Conservation (phyloP, 2,329 filamentous ascomycete genomes). For the Sporothrix euskadiensis region DNA sequence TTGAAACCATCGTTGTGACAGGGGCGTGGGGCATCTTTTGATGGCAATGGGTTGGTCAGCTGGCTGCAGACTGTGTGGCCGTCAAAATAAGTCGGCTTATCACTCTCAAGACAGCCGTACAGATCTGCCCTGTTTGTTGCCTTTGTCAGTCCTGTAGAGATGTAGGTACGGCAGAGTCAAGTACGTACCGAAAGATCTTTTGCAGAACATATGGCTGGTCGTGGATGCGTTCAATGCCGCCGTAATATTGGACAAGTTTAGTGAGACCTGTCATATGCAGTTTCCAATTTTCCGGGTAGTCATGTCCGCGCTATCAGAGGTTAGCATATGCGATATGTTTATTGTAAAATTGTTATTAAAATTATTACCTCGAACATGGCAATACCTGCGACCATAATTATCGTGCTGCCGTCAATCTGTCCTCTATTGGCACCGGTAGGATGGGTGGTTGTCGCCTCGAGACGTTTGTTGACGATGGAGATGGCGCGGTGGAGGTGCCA, state of each 20-base stretch:
- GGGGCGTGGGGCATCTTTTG: neutral
- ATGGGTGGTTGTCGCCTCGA: neutral
- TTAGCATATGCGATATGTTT: neutral
- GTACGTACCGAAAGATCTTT: slow-evolving; percentile 22
- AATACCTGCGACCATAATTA: slow-evolving; percentile 22
- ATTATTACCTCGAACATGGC: slow-evolving; percentile 24
- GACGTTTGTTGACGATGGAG: slow-evolving; percentile 22
- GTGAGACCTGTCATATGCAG: slow-evolving; percentile 26
- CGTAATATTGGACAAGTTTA: slow-evolving; percentile 18
- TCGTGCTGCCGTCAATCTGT: slow-evolving; percentile 8
- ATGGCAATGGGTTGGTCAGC: neutral
- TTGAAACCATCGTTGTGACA: slow-evolving; percentile 10
- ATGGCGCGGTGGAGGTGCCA: slow-evolving; percentile 25
- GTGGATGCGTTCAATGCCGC: slow-evolving; percentile 17
- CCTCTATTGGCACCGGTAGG: neutral
- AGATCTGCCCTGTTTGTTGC: slow-evolving; percentile 18
- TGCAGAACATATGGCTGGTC: slow-evolving; percentile 18
- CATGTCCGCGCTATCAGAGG: neutral
- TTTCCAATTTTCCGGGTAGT: slow-evolving; percentile 20
- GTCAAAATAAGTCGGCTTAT: slow-evolving; percentile 18
- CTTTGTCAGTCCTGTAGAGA: neutral
- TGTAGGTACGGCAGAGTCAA: neutral
- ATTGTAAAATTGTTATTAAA: neutral
- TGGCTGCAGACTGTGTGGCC: neutral
- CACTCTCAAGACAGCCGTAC: slow-evolving; percentile 22